Conservation (phyloP, 139 green algal species). For the Trebouxia sp. region DNA sequence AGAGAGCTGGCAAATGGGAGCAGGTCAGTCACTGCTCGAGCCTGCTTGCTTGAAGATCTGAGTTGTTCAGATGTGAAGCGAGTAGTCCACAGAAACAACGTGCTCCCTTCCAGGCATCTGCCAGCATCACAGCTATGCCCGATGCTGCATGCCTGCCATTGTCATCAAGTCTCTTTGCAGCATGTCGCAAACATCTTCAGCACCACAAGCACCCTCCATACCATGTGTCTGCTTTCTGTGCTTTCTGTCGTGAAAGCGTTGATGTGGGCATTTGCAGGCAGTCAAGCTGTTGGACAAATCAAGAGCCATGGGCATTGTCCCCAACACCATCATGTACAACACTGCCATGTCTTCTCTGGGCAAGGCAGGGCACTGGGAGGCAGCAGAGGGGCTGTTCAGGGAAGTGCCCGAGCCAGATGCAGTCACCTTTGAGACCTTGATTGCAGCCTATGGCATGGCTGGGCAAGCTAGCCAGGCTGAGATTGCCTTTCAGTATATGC, state of each 20-base stretch:
- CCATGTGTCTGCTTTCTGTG: too few relatives aligned
- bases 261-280: too few relatives aligned
- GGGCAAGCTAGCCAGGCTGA: constrained; percentile 61
- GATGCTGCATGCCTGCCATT: too few relatives aligned
- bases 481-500: constrained; percentile 46
- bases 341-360: constrained; percentile 79
- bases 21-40: constrained; percentile 30
- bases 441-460: constrained; percentile 75
- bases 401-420: constrained; percentile 55
- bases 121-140: too few relatives aligned
- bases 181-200: too few relatives aligned
- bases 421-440: constrained; percentile 78
- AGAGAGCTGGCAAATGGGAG: constrained; percentile 66
- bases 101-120: too few relatives aligned
- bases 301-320: constrained; percentile 42
- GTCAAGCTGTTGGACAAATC: constrained; percentile 68
- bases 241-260: too few relatives aligned
- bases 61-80: too few relatives aligned
- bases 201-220: too few relatives aligned
- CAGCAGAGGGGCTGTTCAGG: constrained; percentile 69
- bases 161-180: too few relatives aligned
- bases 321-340: constrained; percentile 82
- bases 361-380: constrained; percentile 65
- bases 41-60: too few relatives aligned
- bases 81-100: too few relatives aligned